Base-by-base conservation (phyloP, 2,329 filamentous ascomycete species). In the Sporothrix brunneoviolacea region DNA sequence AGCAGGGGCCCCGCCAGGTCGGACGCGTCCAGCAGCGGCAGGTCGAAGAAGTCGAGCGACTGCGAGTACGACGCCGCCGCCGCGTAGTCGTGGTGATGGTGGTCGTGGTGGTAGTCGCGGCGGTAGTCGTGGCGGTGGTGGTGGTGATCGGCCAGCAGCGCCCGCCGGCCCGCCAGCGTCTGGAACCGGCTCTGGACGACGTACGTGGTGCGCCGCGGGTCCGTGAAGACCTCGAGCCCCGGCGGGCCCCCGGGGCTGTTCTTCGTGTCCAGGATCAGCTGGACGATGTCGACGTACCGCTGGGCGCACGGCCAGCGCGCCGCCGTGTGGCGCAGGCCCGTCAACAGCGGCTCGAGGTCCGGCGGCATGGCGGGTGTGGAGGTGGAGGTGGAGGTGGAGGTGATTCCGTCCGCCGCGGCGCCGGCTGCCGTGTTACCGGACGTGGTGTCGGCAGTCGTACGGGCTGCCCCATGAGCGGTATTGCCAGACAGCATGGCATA, bases 211-310 rank as follows among this genome's bases (percentile, higher is more conserved):
- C 53, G 46, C 3, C 53, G 42, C 6, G 50, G 38, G 32, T 55
- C 53, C 27, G 41, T 50, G 13, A 55, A 55, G 16, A 54, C 42
- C 10, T 51, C 50, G 2, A 54, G 33, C 12, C 53, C 50, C 2
- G 51, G 36, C 2, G 54, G 44, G 1, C 54, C 48, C 3, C 51
- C 54, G 2, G 51, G 54, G 27, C 19, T 49, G 37, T 51, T 45
- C 30, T 51, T 48, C 7, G 43, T 51, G 36, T 55, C 54, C 4
- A 55, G n/a, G 10, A 55, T 49, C 8, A 51, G 19, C 44, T 55
- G 51, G 16, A 55, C 39, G 12, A 54, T 53, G 19, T 55, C 54
- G 43, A 28, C 51, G 21, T 53, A 55, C 4, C 44, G 28, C 33
- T 53, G 38, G 1, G 54, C 51, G 13, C 48, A 51, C n/a, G 54